phyloP scores from a whole-genome alignment of 306 rosid species.

The Gillenia trifoliata region DNA sequence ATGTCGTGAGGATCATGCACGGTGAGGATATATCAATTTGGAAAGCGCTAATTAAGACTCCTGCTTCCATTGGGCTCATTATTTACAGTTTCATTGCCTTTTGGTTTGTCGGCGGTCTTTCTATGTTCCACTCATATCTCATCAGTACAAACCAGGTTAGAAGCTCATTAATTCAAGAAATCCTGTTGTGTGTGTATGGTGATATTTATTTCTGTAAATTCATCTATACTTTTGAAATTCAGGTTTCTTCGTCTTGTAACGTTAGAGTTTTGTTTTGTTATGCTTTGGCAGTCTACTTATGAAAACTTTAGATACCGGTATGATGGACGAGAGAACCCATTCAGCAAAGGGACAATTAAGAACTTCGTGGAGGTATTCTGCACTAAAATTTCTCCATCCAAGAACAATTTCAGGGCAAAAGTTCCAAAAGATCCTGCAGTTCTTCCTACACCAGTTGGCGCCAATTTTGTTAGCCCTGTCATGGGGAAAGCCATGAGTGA shows the following conservation, averaged over 20 bases:
- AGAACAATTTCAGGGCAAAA: constrained; percentile 53
- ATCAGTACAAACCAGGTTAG: constrained; percentile 69
- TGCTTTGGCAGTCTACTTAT: constrained; percentile 57
- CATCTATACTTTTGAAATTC: background rate
- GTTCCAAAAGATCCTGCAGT: constrained; percentile 38
- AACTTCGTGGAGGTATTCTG: constrained; percentile 59
- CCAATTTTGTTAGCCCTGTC: constrained; percentile 30
- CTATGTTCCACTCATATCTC: constrained; percentile 63
- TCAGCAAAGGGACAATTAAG: constrained; percentile 38
- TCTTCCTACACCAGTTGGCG: constrained; percentile 20
- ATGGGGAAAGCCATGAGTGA: constrained; percentile 35
- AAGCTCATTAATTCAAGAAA: background rate
- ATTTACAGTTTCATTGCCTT: constrained; percentile 45
- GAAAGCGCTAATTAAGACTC: constrained; percentile 67
- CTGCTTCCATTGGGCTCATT: constrained; percentile 58
- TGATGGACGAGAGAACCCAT: constrained; percentile 49
- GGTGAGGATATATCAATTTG: constrained; percentile 47
- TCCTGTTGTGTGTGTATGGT: background rate
- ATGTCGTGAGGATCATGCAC: constrained; percentile 49
- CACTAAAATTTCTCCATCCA: constrained; percentile 54
- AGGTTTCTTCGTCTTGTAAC: background rate
- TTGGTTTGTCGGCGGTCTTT: constrained; percentile 80
- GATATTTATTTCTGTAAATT: background rate
- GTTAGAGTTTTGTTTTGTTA: background rate
- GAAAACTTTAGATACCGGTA: constrained; percentile 73